Conservation (phyloP, 2,329 filamentous ascomycete genomes). For the Fusarium ramigenum region DNA sequence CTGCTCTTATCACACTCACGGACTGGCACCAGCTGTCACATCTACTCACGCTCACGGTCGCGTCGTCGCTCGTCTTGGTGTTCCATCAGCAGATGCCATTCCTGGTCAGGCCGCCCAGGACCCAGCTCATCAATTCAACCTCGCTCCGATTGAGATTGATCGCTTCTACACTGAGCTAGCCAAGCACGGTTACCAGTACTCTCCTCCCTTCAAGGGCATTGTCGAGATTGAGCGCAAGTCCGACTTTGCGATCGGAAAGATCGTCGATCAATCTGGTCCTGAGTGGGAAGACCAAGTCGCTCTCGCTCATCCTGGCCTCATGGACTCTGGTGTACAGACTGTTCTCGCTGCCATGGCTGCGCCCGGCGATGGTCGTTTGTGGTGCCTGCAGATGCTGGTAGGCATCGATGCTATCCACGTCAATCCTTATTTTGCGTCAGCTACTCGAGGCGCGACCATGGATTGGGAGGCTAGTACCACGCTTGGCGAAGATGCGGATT, state of each 20-base stretch:
- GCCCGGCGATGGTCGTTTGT: background rate
- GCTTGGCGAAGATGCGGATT: background rate
- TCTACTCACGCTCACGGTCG: background rate
- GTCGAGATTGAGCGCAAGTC: conserved; percentile 7
- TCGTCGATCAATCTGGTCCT: background rate
- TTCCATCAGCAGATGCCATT: background rate
- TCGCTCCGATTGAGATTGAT: background rate
- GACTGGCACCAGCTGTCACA: background rate
- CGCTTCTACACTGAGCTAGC: conserved; percentile 5
- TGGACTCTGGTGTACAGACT: conserved; percentile 2
- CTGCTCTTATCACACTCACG: conserved; percentile 1
- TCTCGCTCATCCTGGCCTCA: background rate
- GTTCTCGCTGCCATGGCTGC: conserved; percentile 7
- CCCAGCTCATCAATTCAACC: background rate
- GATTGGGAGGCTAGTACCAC: background rate
- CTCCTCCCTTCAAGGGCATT: conserved; percentile 2
- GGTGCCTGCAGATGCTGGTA: conserved; percentile 4
- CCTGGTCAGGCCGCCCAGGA: background rate
- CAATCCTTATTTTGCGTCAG: background rate
- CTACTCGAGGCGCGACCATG: background rate
- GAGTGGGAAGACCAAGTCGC: background rate
- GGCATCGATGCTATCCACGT: background rate
- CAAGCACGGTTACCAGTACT: conserved; percentile 5
- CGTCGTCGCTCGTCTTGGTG: background rate
- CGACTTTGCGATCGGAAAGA: conserved; percentile 3